These are phyloP conservation scores for Colletotrichum gloeosporioides DNA, from an alignment of 2,329 filamentous ascomycete species.

Conservation along the genomic window DNA sequence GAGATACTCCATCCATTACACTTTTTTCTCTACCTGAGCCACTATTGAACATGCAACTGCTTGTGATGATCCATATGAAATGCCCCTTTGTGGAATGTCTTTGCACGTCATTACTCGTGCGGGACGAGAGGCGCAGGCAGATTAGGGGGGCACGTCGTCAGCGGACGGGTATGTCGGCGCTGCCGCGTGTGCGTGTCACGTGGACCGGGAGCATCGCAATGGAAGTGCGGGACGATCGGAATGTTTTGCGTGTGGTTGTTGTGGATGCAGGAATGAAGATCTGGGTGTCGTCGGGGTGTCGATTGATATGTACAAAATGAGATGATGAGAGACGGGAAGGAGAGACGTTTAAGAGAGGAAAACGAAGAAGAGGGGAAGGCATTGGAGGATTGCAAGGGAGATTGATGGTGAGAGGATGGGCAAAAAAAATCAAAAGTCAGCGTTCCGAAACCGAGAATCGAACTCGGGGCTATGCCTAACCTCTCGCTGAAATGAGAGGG, in stretches of 20 bases:
- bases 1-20: background rate
- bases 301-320: background rate
- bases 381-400: background rate
- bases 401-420: background rate
- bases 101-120: background rate
- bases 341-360: too few species aligned
- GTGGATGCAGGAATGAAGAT: background rate
- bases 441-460: constrained; percentile 6
- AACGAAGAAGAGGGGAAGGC: background rate
- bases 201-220: background rate
- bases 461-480: constrained; percentile 5
- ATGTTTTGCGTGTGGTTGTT: background rate
- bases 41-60: background rate
- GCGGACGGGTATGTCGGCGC: background rate
- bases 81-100: background rate
- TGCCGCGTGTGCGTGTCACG: background rate
- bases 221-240: background rate
- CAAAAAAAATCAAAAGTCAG: background rate
- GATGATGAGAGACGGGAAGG: too few species aligned
- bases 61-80: background rate
- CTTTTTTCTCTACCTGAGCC: background rate
- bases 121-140: background rate
- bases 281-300: background rate
- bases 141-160: background rate
- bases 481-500: background rate